Evolutionary conservation across 768 basidiomycete genomes (phyloP), one percentile per base, ranked within the genome.

Genomic region (Lactarius pseudohatsudake): DNA sequence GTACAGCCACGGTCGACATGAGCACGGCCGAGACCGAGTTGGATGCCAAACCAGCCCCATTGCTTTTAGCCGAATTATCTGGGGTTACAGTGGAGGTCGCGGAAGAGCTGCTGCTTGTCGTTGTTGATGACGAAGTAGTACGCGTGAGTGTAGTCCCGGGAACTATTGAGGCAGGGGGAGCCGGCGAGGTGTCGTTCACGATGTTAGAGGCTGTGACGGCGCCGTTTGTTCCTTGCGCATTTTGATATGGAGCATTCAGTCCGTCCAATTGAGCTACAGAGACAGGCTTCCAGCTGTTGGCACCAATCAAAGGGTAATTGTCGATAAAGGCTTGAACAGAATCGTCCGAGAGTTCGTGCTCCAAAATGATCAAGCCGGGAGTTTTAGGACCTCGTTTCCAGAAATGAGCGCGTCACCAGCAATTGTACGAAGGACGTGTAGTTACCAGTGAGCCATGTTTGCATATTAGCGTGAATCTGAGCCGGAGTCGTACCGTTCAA

Each of bases 401-500:
- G 72, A 55, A 30, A 55, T 55, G 30, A 66, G 57, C 34, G 22
- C 43, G 15, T 30, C 41, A 38, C 18, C 15, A 28, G 18, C 30
- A n/a, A 34, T 30, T 5, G 47, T 28, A 57, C 4, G 13, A 26
- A 45, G 45, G 45, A 13, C 8, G 56, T 22, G 26, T 34, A 57
- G 61, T 7, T 59, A 70, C 69, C 67, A 7, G 32, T 32, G 5
- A 57, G 45, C 67, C 69, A 69, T 11, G 18, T n/a, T 47, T 68
- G 61, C 28, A 70, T 60, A n/a, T 65, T 55, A 11, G 34, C 43
- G 8, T 60, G 47, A 28, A 70, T 65, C 10, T 61, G 18, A 9
- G 81, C 72, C 20, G 75, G 70, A 2, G 86, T 87, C 1, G 85
- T 86, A 59, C 72, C 75, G 57, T 73, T 43, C 76, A 61, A 73